These are phyloP conservation scores for Fusarium clavum DNA, from an alignment of 2,329 filamentous ascomycete species.

Conservation along the genomic window DNA sequence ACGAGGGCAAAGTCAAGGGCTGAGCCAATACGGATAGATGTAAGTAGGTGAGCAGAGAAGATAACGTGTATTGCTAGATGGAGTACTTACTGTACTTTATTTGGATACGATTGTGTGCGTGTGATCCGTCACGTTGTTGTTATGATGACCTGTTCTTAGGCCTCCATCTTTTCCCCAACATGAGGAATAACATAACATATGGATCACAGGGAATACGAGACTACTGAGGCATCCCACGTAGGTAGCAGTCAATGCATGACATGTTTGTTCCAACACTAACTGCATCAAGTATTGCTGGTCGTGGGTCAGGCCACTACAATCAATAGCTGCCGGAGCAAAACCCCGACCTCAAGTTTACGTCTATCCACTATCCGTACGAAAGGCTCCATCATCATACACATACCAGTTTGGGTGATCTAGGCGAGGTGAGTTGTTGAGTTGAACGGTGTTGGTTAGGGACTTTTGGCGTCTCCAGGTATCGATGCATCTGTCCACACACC, in stretches of 20 bases:
- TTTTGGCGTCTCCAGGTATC: conserved; percentile 1
- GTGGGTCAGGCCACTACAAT: background rate
- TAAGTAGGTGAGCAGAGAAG: background rate
- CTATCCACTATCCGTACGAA: background rate
- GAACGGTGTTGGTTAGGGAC: background rate
- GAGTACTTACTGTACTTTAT: conserved; percentile 16
- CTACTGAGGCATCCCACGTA: conserved; percentile 2
- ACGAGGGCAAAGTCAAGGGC: background rate
- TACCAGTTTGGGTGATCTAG: background rate
- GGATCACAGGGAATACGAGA: conserved; percentile 14
- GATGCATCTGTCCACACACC: background rate
- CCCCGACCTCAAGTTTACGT: background rate
- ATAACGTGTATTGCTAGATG: background rate
- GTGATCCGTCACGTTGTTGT: conserved; percentile 18
- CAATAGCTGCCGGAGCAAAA: background rate
- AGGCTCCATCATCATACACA: background rate
- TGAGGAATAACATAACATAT: background rate
- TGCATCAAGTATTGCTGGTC: conserved; percentile 1
- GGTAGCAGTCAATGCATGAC: conserved; percentile 2
- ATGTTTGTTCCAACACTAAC: conserved; percentile 1
- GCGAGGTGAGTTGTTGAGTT: background rate
- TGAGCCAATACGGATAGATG: background rate
- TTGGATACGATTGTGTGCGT: conserved; percentile 30
- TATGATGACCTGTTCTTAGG: conserved; percentile 16
- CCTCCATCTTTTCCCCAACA: conserved; percentile 3